These are phyloP conservation scores for Amanita pallidorosea DNA, from an alignment of 768 basidiomycete genomes.

Conservation along the genomic window DNA sequence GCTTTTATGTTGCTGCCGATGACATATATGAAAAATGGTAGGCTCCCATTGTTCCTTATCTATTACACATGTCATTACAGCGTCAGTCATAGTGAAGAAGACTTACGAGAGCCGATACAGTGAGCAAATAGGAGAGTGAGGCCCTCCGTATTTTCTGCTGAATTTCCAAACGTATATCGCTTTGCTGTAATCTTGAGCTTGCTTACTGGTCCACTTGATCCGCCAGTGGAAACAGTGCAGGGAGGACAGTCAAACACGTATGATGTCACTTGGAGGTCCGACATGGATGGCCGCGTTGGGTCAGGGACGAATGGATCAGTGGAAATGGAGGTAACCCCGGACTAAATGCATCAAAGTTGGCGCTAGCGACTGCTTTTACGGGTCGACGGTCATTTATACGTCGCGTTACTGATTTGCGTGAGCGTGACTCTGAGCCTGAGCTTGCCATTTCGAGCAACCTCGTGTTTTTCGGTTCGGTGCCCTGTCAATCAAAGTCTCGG, in stretches of 20 bases:
- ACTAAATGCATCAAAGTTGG: not conserved
- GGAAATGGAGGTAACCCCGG: not conserved
- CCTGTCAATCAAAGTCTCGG: slow-evolving; percentile 5
- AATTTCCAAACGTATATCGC: slow-evolving; percentile 23
- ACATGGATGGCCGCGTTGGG: not conserved
- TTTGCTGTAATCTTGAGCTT: slow-evolving; percentile 33
- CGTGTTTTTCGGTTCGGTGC: not conserved
- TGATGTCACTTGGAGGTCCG: not conserved
- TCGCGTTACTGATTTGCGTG: slow-evolving; percentile 4
- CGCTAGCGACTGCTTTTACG: not conserved
- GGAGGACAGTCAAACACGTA: slow-evolving; percentile 4
- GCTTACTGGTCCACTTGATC: not conserved
- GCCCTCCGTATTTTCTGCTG: slow-evolving; percentile 19
- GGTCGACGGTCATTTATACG: not conserved
- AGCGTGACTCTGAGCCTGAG: not conserved
- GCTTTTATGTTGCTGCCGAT: slow-evolving; percentile 13
- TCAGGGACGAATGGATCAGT: not conserved
- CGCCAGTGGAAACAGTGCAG: not conserved
- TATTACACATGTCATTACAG: slow-evolving; percentile 10
- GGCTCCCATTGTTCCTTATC: slow-evolving; percentile 52
- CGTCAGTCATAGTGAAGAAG: not conserved
- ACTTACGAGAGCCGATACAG: slow-evolving; percentile 36
- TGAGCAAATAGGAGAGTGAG: slow-evolving; percentile 37
- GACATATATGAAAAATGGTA: slow-evolving; percentile 27
- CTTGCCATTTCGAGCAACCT: not conserved